Percentiles rank a stretch among this genome's conserved stretches.
These are phyloP conservation scores for Diplodia sapinea DNA, from an alignment of 2,329 filamentous ascomycete genomes.

Conservation along the genomic window DNA sequence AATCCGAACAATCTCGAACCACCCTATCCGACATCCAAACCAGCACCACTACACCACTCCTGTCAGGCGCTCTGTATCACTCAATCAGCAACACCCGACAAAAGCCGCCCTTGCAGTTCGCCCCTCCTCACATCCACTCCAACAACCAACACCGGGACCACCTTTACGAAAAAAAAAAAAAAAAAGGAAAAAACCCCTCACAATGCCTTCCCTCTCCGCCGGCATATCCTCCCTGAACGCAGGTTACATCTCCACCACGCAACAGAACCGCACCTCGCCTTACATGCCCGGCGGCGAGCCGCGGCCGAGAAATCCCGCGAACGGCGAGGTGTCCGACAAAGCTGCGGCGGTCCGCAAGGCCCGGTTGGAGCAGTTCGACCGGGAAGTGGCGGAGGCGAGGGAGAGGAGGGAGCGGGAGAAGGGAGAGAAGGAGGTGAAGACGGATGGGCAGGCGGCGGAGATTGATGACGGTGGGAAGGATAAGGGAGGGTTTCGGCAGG, in stretches of 20 bases:
- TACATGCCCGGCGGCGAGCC: slow-evolving; percentile 4
- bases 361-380: background rate
- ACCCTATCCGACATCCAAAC: no score
- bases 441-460: background rate
- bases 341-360: background rate
- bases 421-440: background rate
- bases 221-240: slow-evolving; percentile 2
- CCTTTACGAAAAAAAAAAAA: background rate
- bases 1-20: no score
- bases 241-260: background rate
- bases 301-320: background rate
- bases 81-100: no score
- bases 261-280: slow-evolving; percentile 3
- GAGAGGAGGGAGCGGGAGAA: slow-evolving; percentile 2
- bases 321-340: background rate
- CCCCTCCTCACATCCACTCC: no score
- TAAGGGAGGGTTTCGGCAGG: background rate
- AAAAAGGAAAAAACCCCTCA: no score
- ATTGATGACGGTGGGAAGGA: background rate
- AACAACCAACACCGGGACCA: no score
- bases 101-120: no score
- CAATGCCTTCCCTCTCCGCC: slow-evolving; percentile 8
- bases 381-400: background rate
- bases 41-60: no score
- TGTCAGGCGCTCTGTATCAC: no score